phyloP scores from a whole-genome alignment of 2,329 filamentous ascomycete genomes.

The Talaromyces sp. region DNA sequence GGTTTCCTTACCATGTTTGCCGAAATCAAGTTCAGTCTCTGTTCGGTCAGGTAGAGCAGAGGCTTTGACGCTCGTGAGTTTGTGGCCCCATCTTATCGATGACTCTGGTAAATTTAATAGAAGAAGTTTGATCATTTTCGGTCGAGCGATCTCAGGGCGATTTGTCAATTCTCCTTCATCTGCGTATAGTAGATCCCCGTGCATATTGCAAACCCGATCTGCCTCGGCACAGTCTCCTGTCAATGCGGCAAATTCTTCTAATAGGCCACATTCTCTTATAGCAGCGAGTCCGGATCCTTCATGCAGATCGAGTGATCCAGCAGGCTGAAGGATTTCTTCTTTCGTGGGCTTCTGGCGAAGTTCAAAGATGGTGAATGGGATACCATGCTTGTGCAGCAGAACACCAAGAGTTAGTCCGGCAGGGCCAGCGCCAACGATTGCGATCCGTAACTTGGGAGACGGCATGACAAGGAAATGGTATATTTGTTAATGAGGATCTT shows the following conservation, averaged over 20 bases:
- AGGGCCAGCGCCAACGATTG: conserved; percentile 35
- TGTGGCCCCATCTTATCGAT: not conserved
- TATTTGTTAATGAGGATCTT: not conserved
- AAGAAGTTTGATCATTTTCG: not conserved
- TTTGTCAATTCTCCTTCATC: not conserved
- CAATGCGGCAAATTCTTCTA: not conserved
- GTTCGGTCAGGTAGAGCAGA: not conserved
- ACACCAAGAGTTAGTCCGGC: conserved; percentile 21
- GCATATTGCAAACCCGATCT: not conserved
- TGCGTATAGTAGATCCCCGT: not conserved
- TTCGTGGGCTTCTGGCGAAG: conserved; percentile 19
- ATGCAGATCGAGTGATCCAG: not conserved
- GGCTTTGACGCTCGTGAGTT: not conserved
- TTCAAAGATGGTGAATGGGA: conserved; percentile 25
- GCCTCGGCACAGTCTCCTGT: not conserved
- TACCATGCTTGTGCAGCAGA: conserved; percentile 16
- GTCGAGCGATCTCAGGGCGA: not conserved
- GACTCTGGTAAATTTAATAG: not conserved
- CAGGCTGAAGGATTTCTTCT: conserved; percentile 14
- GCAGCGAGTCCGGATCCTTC: not conserved
- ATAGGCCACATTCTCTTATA: not conserved
- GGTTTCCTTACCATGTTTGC: not conserved
- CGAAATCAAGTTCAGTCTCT: not conserved
- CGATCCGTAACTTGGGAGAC: conserved; percentile 20
- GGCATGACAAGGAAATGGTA: not conserved